Evolutionary conservation across 805 yeast species (phyloP).

Genomic region (Pichia kluyveri): DNA sequence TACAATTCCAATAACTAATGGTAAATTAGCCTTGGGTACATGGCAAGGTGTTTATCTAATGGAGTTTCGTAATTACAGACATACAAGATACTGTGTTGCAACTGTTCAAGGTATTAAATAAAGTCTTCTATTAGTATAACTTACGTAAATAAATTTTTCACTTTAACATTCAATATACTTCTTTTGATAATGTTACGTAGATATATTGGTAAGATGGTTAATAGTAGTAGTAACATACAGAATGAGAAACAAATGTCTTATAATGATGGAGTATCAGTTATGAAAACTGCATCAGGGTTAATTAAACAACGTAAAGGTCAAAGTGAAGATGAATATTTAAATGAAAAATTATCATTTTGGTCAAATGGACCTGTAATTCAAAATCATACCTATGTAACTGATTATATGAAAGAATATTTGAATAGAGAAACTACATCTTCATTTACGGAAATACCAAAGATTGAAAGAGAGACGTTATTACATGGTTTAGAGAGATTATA

Average conservation of each 20-base stretch:
- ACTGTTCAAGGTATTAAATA: conserved; percentile 56
- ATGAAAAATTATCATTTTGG: conserved; percentile 43
- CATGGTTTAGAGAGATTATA: conserved; percentile 59
- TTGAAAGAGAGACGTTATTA: conserved; percentile 45
- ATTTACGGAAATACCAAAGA: conserved; percentile 32
- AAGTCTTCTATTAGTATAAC: too few relatives aligned
- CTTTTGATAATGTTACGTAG: neutral
- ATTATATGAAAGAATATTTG: conserved; percentile 16
- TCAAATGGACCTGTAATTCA: conserved; percentile 43
- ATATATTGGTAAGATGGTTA: neutral
- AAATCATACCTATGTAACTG: neutral
- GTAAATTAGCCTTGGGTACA: conserved; percentile 62
- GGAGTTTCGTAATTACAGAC: conserved; percentile 61
- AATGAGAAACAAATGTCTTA: conserved; percentile 11
- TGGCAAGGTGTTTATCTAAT: conserved; percentile 81
- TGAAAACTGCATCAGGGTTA: conserved; percentile 38
- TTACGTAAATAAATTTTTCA: neutral
- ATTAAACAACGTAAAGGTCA: conserved; percentile 58
- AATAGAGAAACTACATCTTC: neutral
- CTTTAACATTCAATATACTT: neutral
- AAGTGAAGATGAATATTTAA: conserved; percentile 49
- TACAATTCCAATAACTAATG: conserved; percentile 61
- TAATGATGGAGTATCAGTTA: conserved; percentile 33
- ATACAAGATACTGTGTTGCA: conserved; percentile 59
- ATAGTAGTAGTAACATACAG: neutral